Base-by-base conservation (phyloP, 1,284 basidiomycete species). In the Stereum hirsutum region DNA sequence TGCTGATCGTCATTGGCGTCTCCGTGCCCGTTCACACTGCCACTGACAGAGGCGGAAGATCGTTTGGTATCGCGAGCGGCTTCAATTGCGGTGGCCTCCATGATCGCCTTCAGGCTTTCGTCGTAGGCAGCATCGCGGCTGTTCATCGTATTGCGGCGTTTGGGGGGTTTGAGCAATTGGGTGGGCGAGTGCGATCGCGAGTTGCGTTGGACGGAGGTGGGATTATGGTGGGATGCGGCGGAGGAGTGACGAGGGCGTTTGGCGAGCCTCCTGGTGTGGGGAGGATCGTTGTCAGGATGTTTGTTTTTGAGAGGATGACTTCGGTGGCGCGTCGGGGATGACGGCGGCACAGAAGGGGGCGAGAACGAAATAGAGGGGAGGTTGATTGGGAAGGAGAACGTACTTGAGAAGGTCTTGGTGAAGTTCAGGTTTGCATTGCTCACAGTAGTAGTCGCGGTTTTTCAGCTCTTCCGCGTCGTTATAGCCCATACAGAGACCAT, bases 81-180 rank as follows among this genome's bases (percentile, higher is more conserved):
- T 56, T 86, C 84, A 6, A 77, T 77, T 19, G 78, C 79, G n/a
- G 77, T 80, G 35, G 75, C 73, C 52, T 85, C 78, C 37, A 87
- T 76, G 42, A 84, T 66, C 52, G 81, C 78, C 57, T 82, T 80
- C 44, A 82, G 59, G 49, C 82, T 87, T 60, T 94, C 89, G 57
- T 96, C 92, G 59, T 95, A 96, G 3, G 87, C 89, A 6, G 93
- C 89, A 57, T 96, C 94, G 46, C 94, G 74, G 56, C 89, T 94
- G 61, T 98, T 99, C 92, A 99, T 96, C 44, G 95, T 98, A 54
- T 89, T 92, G 48, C 94, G 74, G 47, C 90, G 79, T 65, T 93
- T 95, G 27, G 80, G 71, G n/a, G 75, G 69, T 42, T 72, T 71
- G 39, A 74, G 68, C n/a, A 68, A 59, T 41, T 72, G 60, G 21